Evolutionary conservation across 2,329 filamentous ascomycete species (phyloP).

Genomic region (Rutstroemia sp.): DNA sequence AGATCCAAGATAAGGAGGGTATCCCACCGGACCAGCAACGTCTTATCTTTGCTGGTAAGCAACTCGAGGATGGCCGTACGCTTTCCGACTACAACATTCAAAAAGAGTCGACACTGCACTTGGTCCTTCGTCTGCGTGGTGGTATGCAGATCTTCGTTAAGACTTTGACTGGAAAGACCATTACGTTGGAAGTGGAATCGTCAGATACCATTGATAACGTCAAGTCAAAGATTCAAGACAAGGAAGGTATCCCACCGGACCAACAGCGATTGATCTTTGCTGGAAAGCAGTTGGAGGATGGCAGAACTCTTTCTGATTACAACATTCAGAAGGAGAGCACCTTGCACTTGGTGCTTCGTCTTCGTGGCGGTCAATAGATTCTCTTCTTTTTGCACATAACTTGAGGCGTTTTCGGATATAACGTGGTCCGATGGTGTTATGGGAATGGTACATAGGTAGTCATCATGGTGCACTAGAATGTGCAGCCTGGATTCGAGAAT

Average conservation of each 20-base stretch:
- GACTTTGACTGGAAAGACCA: slow-evolving; percentile 63
- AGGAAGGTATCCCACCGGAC: slow-evolving; percentile 65
- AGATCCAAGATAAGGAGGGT: slow-evolving; percentile 68
- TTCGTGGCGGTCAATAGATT: slow-evolving; percentile 51
- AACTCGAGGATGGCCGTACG: slow-evolving; percentile 68
- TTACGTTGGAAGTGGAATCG: slow-evolving; percentile 60
- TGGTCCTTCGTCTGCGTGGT: slow-evolving; percentile 65
- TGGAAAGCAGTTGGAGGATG: slow-evolving; percentile 67
- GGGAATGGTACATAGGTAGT: slow-evolving; percentile 1
- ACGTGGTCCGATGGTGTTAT: slow-evolving; percentile 2
- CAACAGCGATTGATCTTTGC: slow-evolving; percentile 66
- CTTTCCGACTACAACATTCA: slow-evolving; percentile 86
- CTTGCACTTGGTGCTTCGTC: slow-evolving; percentile 62
- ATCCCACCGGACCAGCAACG: slow-evolving; percentile 66
- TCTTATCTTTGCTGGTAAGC: slow-evolving; percentile 65
- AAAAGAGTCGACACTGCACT: slow-evolving; percentile 65
- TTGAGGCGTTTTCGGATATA: background rate
- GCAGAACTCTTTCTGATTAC: slow-evolving; percentile 74
- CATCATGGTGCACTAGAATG: slow-evolving; percentile 1
- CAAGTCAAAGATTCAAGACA: slow-evolving; percentile 64
- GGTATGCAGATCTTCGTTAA: slow-evolving; percentile 40
- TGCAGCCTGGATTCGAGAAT: slow-evolving; percentile 3
- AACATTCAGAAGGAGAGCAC: slow-evolving; percentile 79
- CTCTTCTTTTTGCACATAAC: slow-evolving; percentile 1
- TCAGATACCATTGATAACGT: slow-evolving; percentile 66